Percentiles rank a stretch among this genome's conserved stretches.
These are phyloP conservation scores for Patellifolia procumbens DNA, from an alignment of 179 eudicot genomes.

Conservation along the genomic window DNA sequence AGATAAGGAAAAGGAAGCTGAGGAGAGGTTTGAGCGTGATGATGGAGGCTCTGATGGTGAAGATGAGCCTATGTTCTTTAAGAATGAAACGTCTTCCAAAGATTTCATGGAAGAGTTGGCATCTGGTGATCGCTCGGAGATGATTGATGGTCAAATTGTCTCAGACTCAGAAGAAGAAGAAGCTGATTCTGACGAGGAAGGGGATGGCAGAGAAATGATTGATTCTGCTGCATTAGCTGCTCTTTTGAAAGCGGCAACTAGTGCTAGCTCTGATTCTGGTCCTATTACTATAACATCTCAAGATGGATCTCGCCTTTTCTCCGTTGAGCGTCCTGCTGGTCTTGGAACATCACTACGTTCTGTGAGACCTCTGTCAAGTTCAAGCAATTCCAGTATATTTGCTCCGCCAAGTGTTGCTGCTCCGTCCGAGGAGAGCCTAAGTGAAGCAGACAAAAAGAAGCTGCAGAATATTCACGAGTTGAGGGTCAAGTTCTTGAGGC, in stretches of 20 bases:
- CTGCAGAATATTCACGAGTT: slow-evolving; percentile 51
- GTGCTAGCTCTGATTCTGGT: slow-evolving; percentile 63
- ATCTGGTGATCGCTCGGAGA: slow-evolving; percentile 41
- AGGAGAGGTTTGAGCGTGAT: slow-evolving; percentile 31
- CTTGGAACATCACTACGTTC: slow-evolving; percentile 74
- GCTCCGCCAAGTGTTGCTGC: slow-evolving; percentile 37
- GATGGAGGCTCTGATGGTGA: slow-evolving; percentile 61
- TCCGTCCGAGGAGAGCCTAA: slow-evolving; percentile 44
- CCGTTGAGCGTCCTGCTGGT: slow-evolving; percentile 96
- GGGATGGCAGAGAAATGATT: slow-evolving; percentile 44
- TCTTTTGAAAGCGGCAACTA: slow-evolving; percentile 80
- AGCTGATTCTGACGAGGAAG: slow-evolving; percentile 51
- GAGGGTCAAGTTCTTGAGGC: slow-evolving; percentile 60
- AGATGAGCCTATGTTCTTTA: slow-evolving; percentile 53
- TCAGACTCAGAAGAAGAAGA: slow-evolving; percentile 91
- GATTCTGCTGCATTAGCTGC: slow-evolving; percentile 77
- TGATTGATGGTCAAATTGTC: slow-evolving; percentile 74
- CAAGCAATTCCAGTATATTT: slow-evolving; percentile 51
- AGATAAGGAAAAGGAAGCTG: slow-evolving; percentile 27
- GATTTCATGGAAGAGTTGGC: slow-evolving; percentile 68
- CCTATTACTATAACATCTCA: slow-evolving; percentile 71
- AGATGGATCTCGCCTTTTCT: slow-evolving; percentile 88
- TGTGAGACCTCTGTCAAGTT: slow-evolving; percentile 48
- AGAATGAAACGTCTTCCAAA: slow-evolving; percentile 61
- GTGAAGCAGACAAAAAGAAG: slow-evolving; percentile 59